These are phyloP conservation scores for Xylariales sp. DNA, from an alignment of 2,329 filamentous ascomycete genomes.

Conservation along the genomic window DNA sequence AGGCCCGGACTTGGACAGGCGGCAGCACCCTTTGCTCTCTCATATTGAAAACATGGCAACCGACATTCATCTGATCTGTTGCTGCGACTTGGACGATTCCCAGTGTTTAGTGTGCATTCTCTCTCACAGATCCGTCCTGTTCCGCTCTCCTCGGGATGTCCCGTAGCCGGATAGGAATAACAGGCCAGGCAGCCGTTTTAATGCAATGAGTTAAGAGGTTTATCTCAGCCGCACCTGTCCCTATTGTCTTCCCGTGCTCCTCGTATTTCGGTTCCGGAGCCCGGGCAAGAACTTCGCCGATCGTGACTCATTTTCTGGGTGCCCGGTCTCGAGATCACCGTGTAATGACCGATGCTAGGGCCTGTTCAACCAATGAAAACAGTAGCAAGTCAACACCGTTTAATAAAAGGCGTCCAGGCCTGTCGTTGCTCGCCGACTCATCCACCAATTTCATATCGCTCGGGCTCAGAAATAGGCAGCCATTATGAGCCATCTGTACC, in stretches of 20 bases:
- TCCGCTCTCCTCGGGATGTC: too few species aligned
- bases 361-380: constrained; percentile 12
- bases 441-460: not conserved
- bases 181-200: too few species aligned
- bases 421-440: not conserved
- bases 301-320: too few species aligned
- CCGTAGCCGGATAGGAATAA: too few species aligned
- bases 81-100: too few species aligned
- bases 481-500: not conserved
- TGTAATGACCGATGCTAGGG: not conserved
- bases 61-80: too few species aligned
- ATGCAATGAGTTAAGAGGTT: not conserved
- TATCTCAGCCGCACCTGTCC: not conserved
- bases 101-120: too few species aligned
- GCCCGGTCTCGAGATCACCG: not conserved
- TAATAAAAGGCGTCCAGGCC: not conserved
- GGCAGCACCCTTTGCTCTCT: too few species aligned
- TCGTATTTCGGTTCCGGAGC: constrained; percentile 28
- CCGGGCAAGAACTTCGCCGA: constrained; percentile 8
- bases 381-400: not conserved
- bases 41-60: too few species aligned
- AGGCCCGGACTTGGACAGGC: too few species aligned
- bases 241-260: not conserved
- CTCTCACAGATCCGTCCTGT: too few species aligned
- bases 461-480: constrained; percentile 17